These are phyloP conservation scores for Berkeleyomyces rouxiae DNA, from an alignment of 2,329 filamentous ascomycete genomes.

Conservation along the genomic window DNA sequence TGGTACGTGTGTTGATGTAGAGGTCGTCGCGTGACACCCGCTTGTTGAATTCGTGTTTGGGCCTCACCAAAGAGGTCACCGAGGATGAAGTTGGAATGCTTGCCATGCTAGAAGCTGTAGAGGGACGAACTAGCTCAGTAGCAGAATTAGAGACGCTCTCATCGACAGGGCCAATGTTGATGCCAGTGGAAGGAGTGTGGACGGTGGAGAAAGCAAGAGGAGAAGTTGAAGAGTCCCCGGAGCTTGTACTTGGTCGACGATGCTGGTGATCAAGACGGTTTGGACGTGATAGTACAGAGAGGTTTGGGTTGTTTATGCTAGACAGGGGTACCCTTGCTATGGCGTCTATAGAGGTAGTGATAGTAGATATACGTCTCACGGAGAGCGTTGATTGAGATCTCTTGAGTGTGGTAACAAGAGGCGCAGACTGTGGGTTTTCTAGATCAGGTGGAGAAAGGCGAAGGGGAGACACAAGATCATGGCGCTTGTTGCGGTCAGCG, in stretches of 20 bases:
- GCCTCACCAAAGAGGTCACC: slow-evolving; percentile 7
- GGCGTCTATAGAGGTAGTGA: not conserved
- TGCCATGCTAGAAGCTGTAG: slow-evolving; percentile 7
- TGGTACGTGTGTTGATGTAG: slow-evolving; percentile 20
- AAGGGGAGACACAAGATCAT: slow-evolving; percentile 12
- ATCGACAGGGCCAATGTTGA: not conserved
- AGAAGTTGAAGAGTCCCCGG: not conserved
- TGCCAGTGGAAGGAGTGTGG: not conserved
- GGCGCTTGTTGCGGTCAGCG: slow-evolving; percentile 8
- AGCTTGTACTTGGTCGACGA: not conserved
- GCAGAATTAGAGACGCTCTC: not conserved
- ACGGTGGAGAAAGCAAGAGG: not conserved
- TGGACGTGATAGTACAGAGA: not conserved
- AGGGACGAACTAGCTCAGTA: not conserved
- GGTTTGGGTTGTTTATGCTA: not conserved
- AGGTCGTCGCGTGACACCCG: slow-evolving; percentile 30
- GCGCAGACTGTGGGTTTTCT: not conserved
- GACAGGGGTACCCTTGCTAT: not conserved
- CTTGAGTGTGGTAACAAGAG: not conserved
- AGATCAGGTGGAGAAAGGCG: slow-evolving; percentile 12
- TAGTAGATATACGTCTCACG: not conserved
- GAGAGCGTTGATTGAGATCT: not conserved
- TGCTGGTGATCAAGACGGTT: not conserved
- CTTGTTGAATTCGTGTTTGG: slow-evolving; percentile 18
- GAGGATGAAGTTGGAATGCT: slow-evolving; percentile 10